Conservation (phyloP, 164 flowering plant genomes). For the Stephania yunnanensis region DNA sequence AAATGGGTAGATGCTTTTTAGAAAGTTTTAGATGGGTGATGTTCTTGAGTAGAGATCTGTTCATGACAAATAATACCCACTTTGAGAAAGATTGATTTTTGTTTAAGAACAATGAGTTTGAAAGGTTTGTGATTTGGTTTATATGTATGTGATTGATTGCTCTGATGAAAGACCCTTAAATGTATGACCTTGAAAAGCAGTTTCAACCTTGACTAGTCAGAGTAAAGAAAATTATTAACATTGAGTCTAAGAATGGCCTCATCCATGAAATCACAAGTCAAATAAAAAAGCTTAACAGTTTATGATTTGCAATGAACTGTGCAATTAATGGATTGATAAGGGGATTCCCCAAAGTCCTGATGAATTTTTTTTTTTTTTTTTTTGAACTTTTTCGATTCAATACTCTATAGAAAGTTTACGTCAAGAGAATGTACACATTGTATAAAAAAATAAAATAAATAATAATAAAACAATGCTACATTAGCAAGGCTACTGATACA, state of each 20-base stretch:
- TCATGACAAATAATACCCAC: neutral
- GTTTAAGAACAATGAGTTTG: neutral
- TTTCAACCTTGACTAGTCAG: no score
- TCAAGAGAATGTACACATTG: neutral
- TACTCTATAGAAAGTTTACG: neutral
- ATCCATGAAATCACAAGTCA: no score
- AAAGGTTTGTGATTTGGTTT: neutral
- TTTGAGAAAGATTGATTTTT: no score
- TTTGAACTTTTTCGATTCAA: neutral
- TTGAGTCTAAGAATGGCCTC: no score
- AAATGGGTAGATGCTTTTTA: no score
- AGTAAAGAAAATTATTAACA: no score
- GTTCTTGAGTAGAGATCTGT: neutral
- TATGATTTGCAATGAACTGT: no score
- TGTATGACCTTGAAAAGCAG: no score
- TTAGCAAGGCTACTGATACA: conserved; percentile 44
- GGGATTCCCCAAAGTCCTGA: neutral
- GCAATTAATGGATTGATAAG: neutral
- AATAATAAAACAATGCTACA: no score
- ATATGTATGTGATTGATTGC: neutral
- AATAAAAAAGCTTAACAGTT: no score
- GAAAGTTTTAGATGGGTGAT: no score
- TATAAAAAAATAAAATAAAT: neutral
- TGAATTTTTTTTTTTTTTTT: neutral
- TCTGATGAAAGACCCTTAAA: neutral